phyloP scores from a whole-genome alignment of 2,329 filamentous ascomycete species.

The Microcyclosporella mali region DNA sequence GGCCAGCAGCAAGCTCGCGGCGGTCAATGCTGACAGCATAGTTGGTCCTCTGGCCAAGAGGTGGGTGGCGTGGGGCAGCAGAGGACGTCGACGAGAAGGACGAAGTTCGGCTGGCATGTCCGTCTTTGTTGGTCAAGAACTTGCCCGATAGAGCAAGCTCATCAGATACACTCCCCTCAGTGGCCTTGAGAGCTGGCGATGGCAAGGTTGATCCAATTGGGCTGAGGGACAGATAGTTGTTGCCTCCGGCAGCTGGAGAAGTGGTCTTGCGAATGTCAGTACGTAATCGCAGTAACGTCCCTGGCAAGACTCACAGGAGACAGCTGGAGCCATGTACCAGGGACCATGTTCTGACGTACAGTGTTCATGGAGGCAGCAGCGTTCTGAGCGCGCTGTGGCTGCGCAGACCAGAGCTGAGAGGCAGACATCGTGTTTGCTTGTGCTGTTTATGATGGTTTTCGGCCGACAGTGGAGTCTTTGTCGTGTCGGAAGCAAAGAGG shows the following conservation, averaged over 20 bases:
- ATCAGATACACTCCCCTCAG: constrained; percentile 1
- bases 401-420: constrained; percentile 7
- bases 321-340: constrained; percentile 17
- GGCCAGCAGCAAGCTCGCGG: constrained; percentile 3
- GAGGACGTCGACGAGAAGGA: constrained; percentile 4
- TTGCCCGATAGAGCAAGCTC: constrained; percentile 1
- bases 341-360: constrained; percentile 9
- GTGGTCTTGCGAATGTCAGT: not conserved
- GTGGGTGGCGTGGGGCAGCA: not conserved
- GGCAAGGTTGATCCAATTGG: constrained; percentile 1
- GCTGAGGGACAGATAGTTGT: not conserved
- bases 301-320: constrained; percentile 5
- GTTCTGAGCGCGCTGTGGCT: constrained; percentile 6
- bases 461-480: too few relatives aligned
- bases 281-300: not conserved
- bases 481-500: not conserved
- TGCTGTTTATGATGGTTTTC: not conserved
- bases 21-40: not conserved
- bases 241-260: not conserved
- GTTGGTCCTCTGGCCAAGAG: not conserved
- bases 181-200: constrained; percentile 3
- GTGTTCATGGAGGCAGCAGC: constrained; percentile 5
- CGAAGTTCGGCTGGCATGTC: not conserved
- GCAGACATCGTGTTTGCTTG: constrained; percentile 12
- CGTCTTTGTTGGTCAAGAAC: constrained; percentile 4